Evolutionary conservation across 1,139 yeast species (phyloP).

Genomic region (Zygotorulaspora mrakii): DNA sequence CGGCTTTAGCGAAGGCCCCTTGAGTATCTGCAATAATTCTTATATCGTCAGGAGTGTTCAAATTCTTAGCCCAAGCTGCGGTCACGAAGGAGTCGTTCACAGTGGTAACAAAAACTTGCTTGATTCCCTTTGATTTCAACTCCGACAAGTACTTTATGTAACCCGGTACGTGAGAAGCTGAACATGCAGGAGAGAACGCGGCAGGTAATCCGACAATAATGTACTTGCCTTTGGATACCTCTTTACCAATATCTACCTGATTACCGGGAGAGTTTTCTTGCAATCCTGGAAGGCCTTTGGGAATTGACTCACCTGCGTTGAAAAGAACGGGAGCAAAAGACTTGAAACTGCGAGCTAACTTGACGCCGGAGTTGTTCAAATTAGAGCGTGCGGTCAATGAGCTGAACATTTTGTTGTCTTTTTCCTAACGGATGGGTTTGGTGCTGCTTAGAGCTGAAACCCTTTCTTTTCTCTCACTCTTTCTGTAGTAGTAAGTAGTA

Average conservation of each 20-base stretch:
- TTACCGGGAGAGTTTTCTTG: constrained; percentile 69
- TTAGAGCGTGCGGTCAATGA: neutral
- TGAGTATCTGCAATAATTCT: constrained; percentile 70
- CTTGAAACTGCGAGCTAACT: constrained; percentile 34
- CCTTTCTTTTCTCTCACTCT: neutral
- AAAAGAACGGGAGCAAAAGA: constrained; percentile 38
- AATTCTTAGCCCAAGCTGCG: constrained; percentile 65
- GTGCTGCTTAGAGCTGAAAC: no score
- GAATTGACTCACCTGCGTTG: constrained; percentile 55
- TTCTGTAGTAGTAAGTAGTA: no score
- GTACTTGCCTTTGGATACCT: constrained; percentile 46
- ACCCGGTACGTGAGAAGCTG: constrained; percentile 76
- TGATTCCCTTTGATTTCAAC: constrained; percentile 63
- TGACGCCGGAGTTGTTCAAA: neutral
- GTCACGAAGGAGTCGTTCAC: constrained; percentile 87
- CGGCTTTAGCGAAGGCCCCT: constrained; percentile 62
- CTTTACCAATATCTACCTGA: constrained; percentile 55
- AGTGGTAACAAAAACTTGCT: constrained; percentile 59
- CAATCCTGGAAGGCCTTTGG: constrained; percentile 46
- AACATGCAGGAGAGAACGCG: constrained; percentile 85
- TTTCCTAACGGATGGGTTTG: no score
- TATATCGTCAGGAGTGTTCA: constrained; percentile 41
- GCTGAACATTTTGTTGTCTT: no score
- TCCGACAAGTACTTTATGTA: constrained; percentile 50
- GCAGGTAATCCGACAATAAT: constrained; percentile 84